phyloP scores from a whole-genome alignment of 2,329 filamentous ascomycete genomes.

The Paraphaeosphaeria sporulosa region DNA sequence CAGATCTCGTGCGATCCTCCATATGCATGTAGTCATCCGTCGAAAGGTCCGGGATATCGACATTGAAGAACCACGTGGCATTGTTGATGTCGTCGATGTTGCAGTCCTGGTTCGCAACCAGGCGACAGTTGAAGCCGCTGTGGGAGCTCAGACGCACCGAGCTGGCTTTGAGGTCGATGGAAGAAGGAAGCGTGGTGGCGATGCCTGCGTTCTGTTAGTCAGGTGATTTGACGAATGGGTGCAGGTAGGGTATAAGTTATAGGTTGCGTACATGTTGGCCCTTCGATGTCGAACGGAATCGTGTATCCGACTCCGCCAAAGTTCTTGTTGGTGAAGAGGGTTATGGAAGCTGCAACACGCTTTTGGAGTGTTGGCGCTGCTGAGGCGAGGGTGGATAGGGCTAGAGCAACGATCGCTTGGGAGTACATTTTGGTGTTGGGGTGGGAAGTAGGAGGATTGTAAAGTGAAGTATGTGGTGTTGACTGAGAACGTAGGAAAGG shows the following conservation, averaged over 20 bases:
- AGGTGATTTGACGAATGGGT: neutral
- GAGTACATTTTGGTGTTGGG: neutral
- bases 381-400: neutral
- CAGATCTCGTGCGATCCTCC: neutral
- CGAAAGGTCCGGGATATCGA: constrained; percentile 6
- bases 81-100: neutral
- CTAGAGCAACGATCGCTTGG: neutral
- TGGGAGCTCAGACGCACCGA: neutral
- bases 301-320: constrained; percentile 6
- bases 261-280: neutral
- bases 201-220: neutral
- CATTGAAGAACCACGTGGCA: constrained; percentile 14
- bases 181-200: neutral
- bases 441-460: neutral
- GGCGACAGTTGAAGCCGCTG: constrained; percentile 2
- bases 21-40: constrained; percentile 5
- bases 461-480: neutral
- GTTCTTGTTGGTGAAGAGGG: constrained; percentile 8
- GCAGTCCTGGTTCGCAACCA: constrained; percentile 1
- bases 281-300: constrained; percentile 1
- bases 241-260: too few relatives aligned
- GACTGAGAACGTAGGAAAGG: neutral
- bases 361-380: constrained; percentile 8
- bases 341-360: constrained; percentile 9
- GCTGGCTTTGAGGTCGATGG: neutral